A percentile compares a stretch with the other conserved stretches of the same genome.
These are phyloP conservation scores for Metschnikowia orientalis DNA, from an alignment of 805 yeast species.

Conservation along the genomic window DNA sequence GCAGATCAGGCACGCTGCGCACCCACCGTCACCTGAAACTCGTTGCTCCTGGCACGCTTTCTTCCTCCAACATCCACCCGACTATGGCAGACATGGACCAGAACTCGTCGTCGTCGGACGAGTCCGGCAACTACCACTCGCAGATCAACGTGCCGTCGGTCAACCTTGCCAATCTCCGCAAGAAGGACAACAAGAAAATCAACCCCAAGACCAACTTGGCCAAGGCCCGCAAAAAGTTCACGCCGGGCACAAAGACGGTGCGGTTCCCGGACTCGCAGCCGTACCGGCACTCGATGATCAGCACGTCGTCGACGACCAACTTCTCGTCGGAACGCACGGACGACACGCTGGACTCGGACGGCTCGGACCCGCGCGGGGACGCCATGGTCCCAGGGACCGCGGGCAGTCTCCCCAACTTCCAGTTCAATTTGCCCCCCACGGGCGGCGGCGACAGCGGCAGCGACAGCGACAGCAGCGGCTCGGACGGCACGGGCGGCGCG, in stretches of 20 bases:
- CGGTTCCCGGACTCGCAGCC: slow-evolving; percentile 27
- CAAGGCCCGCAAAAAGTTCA: slow-evolving; percentile 21
- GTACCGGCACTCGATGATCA: slow-evolving; percentile 26
- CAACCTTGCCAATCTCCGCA: slow-evolving; percentile 25
- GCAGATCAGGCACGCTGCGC: too few species aligned
- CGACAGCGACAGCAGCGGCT: slow-evolving; percentile 4
- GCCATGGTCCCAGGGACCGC: slow-evolving; percentile 4
- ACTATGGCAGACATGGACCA: slow-evolving; percentile 1
- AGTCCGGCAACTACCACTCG: slow-evolving; percentile 24
- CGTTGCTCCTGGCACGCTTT: too few species aligned
- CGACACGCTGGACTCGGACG: slow-evolving; percentile 18
- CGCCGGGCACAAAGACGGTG: slow-evolving; percentile 20
- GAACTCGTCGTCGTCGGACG: slow-evolving; percentile 27
- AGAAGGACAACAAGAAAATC: slow-evolving; percentile 13
- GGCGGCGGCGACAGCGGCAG: slow-evolving; percentile 1
- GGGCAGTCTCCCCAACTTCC: slow-evolving; percentile 14
- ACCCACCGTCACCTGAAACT: too few species aligned
- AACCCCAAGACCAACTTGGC: slow-evolving; percentile 16
- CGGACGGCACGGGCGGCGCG: slow-evolving; percentile 7
- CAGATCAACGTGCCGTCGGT: slow-evolving; percentile 30
- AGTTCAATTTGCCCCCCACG: slow-evolving; percentile 8
- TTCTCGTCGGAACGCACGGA: slow-evolving; percentile 10
- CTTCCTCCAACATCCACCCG: too few species aligned
- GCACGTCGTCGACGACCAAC: slow-evolving; percentile 24
- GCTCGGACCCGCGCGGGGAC: slow-evolving; percentile 3